A percentile compares a stretch with the other conserved stretches of the same genome.
phyloP scores from a whole-genome alignment of 208 protist genomes.

The Crithidia fasciculata region DNA sequence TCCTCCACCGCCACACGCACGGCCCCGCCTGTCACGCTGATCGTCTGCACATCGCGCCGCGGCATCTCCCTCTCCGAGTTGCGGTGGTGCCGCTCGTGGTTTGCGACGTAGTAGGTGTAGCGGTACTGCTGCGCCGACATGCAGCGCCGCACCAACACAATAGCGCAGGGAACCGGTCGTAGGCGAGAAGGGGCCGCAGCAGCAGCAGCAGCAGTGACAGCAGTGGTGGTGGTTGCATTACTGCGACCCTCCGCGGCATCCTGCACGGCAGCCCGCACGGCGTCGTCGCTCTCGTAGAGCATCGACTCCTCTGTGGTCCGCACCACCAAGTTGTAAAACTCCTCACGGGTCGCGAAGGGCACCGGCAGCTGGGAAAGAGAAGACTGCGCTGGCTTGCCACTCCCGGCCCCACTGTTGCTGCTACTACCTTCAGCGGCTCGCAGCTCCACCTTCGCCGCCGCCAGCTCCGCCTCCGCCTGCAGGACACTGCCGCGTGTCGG shows the following conservation, averaged over 20 bases:
- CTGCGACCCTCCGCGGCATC: background rate
- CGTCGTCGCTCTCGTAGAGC: conserved; percentile 33
- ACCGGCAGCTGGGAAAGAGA: background rate
- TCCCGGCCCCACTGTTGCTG: background rate
- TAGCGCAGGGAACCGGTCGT: conserved; percentile 47
- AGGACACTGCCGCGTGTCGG: background rate
- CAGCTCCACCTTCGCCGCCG: background rate
- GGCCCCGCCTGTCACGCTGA: conserved; percentile 7
- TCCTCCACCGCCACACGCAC: conserved; percentile 17
- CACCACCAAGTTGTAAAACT: conserved; percentile 51
- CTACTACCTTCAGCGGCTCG: background rate
- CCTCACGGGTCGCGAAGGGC: conserved; percentile 39
- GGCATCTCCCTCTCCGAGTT: background rate
- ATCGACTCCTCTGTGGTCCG: conserved; percentile 33
- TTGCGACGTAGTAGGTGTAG: conserved; percentile 33
- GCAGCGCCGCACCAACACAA: conserved; percentile 46
- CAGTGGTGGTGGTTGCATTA: background rate
- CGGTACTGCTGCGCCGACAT: conserved; percentile 29
- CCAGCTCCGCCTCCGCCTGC: conserved; percentile 24
- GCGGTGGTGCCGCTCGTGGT: conserved; percentile 37
- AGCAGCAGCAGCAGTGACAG: background rate
- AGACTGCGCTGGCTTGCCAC: background rate
- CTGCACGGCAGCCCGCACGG: conserved; percentile 18
- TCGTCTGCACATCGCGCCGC: conserved; percentile 11
- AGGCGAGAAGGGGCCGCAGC: conserved; percentile 8